Base-by-base conservation (phyloP, 2,329 filamentous ascomycete genomes). In the Sarocladium oryzae region DNA sequence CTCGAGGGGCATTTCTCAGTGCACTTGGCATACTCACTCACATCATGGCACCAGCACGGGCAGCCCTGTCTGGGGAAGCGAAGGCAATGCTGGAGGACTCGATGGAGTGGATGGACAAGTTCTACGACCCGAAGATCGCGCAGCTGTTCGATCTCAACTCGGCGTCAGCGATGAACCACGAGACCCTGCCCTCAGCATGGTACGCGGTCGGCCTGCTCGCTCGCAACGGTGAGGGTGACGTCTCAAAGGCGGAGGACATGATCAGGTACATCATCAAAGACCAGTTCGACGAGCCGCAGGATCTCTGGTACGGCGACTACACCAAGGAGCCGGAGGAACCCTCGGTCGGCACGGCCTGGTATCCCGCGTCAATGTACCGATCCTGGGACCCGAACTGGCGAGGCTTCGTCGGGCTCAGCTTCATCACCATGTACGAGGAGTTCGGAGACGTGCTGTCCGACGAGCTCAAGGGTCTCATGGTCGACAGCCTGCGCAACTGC, bases 381-480 rank as follows among this genome's bases (percentile, higher is more conserved):
- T 74, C 75, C 0, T 84, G 78, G 76, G 81, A 84, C 56, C 79
- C 80, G 1, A 84, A 85, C 55, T 84, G 81, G 81, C 69, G 81
- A 46, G 81, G 80, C 1, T 84, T 85, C 52, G 70, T 84, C 30
- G 78, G 79, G 9, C 81, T 78, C 0, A 74, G 78, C 0, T 70
- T 84, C n/a, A 74, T 84, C 24, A 66, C 83, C 32, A 75, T 75
- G 23, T 67, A 82, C 20, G 81, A 84, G 59, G 80, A 84, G 55
- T 84, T 79, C 51, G 61, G 69, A 0, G 61, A 75, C 52, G 66
- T 83, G 1, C 55, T 76, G 2, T 66, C 61, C 45, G 55, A 61
- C 49, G 49, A 57, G 2, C 67, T 68, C 0, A 63, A 70, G 45
- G 52, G 60, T 0, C 66, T 75, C 15, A 77, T 85, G 51, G 60